These are phyloP conservation scores for Fraxinus excelsior DNA, from an alignment of 257 asterid genomes.

Conservation along the genomic window DNA sequence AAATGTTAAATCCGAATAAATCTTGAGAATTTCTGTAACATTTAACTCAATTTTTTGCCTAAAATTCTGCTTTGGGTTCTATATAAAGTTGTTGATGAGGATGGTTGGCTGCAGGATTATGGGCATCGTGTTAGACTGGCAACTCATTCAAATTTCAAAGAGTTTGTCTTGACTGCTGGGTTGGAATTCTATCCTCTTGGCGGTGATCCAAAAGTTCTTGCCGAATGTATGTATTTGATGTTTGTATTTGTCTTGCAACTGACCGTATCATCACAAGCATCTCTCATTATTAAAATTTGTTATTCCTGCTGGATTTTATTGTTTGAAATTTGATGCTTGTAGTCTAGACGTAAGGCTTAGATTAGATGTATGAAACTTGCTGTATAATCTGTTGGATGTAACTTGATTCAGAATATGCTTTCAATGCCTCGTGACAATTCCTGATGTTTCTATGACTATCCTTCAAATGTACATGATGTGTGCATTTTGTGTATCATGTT, in stretches of 20 bases:
- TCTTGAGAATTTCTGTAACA: background rate
- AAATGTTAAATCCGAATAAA: background rate
- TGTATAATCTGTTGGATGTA: background rate
- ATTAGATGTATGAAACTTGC: constrained; percentile 5
- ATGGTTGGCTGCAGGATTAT: constrained; percentile 74
- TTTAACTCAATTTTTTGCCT: background rate
- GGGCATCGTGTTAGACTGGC: constrained; percentile 97
- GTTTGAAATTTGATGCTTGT: constrained; percentile 19
- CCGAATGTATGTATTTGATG: constrained; percentile 70
- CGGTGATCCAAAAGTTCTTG: constrained; percentile 96
- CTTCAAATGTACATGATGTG: background rate
- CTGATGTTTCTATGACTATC: constrained; percentile 3
- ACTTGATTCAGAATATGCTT: constrained; percentile 3
- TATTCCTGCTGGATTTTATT: constrained; percentile 9
- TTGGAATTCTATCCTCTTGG: constrained; percentile 98
- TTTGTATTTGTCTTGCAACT: constrained; percentile 19
- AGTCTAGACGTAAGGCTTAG: constrained; percentile 10
- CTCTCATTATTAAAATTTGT: constrained; percentile 23
- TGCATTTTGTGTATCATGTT: constrained; percentile 8
- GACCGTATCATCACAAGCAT: constrained; percentile 18
- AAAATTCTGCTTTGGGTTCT: constrained; percentile 11
- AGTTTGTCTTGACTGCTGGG: constrained; percentile 92
- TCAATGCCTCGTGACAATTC: constrained; percentile 8
- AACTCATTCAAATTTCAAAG: constrained; percentile 92
- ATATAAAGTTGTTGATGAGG: constrained; percentile 36